Percentiles rank a stretch among this genome's conserved stretches.
These are phyloP conservation scores for Pulveroboletus ravenelii DNA, from an alignment of 768 basidiomycete species.

Conservation along the genomic window DNA sequence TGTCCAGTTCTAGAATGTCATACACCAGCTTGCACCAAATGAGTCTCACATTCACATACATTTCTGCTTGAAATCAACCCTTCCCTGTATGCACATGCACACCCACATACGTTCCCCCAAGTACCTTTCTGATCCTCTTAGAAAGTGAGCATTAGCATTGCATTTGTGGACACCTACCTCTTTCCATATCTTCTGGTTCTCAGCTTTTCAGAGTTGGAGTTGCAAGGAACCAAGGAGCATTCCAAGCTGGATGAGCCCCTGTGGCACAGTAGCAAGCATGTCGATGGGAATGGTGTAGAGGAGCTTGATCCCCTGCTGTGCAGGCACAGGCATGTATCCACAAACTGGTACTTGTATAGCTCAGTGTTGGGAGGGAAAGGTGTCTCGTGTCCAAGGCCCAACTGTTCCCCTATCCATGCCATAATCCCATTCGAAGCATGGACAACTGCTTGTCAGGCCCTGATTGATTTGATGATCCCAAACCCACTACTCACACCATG, in stretches of 20 bases:
- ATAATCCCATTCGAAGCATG: conserved; percentile 47
- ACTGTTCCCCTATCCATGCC: too few species aligned
- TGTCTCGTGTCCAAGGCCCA: conserved; percentile 38
- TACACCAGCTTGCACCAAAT: too few species aligned
- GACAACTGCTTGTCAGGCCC: conserved; percentile 38
- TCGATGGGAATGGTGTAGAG: conserved; percentile 4
- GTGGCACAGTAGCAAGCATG: conserved; percentile 8
- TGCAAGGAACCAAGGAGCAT: conserved; percentile 78
- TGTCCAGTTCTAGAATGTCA: too few species aligned
- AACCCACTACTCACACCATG: conserved; percentile 64
- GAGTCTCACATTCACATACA: too few species aligned
- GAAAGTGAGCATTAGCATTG: too few species aligned
- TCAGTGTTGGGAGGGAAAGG: too few species aligned
- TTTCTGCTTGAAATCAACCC: too few species aligned
- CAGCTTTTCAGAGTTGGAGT: too few species aligned
- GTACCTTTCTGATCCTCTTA: too few species aligned
- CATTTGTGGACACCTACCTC: too few species aligned
- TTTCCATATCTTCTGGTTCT: too few species aligned
- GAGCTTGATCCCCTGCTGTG: conserved; percentile 12
- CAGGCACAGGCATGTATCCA: conserved; percentile 15
- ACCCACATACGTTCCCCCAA: conserved; percentile 52
- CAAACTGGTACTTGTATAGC: conserved; percentile 46
- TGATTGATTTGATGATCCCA: conserved; percentile 39
- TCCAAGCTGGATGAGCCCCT: conserved; percentile 62
- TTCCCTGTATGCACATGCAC: conserved; percentile 69